Base-by-base conservation (phyloP, 768 basidiomycete genomes). In the Fistulinella prunicolor region DNA sequence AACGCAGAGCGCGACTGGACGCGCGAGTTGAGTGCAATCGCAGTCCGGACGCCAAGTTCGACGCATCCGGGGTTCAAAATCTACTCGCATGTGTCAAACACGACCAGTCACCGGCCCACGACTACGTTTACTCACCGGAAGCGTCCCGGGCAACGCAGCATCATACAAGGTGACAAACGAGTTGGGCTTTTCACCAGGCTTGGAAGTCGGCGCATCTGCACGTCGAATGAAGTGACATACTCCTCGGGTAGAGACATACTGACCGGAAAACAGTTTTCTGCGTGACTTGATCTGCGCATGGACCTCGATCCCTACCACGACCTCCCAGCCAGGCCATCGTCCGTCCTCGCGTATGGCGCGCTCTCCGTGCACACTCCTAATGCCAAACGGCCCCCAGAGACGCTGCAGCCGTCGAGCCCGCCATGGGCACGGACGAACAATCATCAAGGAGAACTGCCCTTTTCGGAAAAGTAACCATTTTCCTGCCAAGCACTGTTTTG, bases 271-370 rank as follows among this genome's bases (percentile, higher is more conserved):
- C 21, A 99, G 77, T 67, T 99, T 99, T 47, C 74, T 70, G 47
- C 84, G 80, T 3, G 92, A 85, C 66, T 87, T 89, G 61, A 99
- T 81, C 64, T 98, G 95, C 0, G 93, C 90, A 62, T 98, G 96
- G 6, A 95, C 89, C 62, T 99, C 96, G 39, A 99, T 85, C 14
- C 96, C 96, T 26, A 98, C 82, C 34, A 95, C 74, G 17, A 96
- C 85, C 54, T 86, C 78, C 90, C 91, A 98, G 19, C 85, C 92
- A 14, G 85, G 86, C 89, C 89, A 89, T 42, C 85, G 67, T 6
- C 47, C 62, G 53, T 66, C 66, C 12, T 48, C 41, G 21, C 47
- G 45, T 24, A 20, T 13, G 13, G 37, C 43, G 16, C 55, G 51
- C 44, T 51, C 37, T 32, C 26, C 17, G 6, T 53, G 52, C 1